Percentiles rank a stretch among this genome's conserved stretches.
phyloP scores from a whole-genome alignment of 495 filamentous ascomycete species.

The Daldinia grandis region DNA sequence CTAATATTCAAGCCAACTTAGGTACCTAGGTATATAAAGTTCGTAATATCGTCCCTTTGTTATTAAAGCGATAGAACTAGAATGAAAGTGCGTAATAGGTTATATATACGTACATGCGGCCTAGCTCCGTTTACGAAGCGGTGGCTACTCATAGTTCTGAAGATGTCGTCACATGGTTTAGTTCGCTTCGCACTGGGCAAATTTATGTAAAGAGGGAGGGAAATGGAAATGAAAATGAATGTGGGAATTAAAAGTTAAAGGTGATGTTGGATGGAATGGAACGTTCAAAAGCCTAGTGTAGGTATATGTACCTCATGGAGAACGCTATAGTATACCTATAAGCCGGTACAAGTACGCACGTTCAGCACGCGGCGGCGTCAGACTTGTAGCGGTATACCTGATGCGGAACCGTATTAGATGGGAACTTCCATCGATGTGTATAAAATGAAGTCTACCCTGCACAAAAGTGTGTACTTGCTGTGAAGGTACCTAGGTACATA shows the following conservation, averaged over 20 bases:
- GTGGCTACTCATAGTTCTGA: background rate
- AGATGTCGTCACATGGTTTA: constrained; percentile 27
- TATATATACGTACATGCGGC: background rate
- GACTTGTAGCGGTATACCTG: constrained; percentile 1
- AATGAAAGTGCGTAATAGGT: background rate
- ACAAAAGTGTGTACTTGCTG: background rate
- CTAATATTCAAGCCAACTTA: background rate
- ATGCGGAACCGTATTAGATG: constrained; percentile 12
- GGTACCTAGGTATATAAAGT: background rate
- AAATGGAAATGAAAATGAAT: background rate
- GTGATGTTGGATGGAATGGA: constrained; percentile 25
- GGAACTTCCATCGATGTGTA: background rate
- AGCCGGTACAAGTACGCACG: background rate
- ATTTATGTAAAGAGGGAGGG: constrained; percentile 20
- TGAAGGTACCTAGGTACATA: too few species aligned
- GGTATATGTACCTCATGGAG: background rate
- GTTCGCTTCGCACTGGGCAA: background rate
- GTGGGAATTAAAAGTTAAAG: constrained; percentile 17
- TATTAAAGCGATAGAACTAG: background rate
- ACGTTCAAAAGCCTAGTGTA: background rate
- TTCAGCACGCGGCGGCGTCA: background rate
- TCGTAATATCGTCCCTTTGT: background rate
- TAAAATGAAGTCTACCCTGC: background rate
- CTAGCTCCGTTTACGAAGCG: background rate
- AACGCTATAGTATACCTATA: background rate